phyloP scores from a whole-genome alignment of 2,329 filamentous ascomycete genomes.

The Colletotrichum siamense region DNA sequence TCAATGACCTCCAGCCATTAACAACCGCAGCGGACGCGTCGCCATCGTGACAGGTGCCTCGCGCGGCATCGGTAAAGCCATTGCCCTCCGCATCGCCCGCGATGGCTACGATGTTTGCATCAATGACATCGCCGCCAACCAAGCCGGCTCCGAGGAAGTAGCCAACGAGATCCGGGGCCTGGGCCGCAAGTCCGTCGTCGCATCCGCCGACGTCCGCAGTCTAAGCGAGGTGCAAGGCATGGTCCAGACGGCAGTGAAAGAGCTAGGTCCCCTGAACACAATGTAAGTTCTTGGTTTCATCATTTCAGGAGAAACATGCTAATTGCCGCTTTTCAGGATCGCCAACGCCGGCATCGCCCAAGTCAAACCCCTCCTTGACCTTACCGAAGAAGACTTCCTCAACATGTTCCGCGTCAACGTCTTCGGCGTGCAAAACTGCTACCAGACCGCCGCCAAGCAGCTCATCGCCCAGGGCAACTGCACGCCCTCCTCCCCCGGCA shows the following conservation, averaged over 20 bases:
- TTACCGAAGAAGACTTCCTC: constrained; percentile 61
- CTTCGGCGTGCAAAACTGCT: constrained; percentile 69
- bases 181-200: constrained; percentile 58
- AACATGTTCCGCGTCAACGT: constrained; percentile 71
- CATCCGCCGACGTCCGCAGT: constrained; percentile 67
- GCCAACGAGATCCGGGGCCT: constrained; percentile 57
- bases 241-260: constrained; percentile 54
- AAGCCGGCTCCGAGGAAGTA: constrained; percentile 55
- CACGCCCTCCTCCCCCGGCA: constrained; percentile 37
- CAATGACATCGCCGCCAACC: constrained; percentile 64
- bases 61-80: constrained; percentile 59
- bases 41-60: constrained; percentile 20
- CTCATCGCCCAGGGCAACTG: constrained; percentile 60
- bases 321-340: constrained; percentile 36
- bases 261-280: constrained; percentile 55
- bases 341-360: constrained; percentile 69
- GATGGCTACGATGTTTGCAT: constrained; percentile 72
- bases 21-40: background rate
- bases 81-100: constrained; percentile 66
- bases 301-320: constrained; percentile 39
- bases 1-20: background rate
- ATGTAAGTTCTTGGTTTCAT: constrained; percentile 27
- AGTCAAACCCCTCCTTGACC: constrained; percentile 59
- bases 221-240: constrained; percentile 54
- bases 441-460: constrained; percentile 66